Conservation (phyloP, 768 basidiomycete genomes). For the Suillus bovinus region DNA sequence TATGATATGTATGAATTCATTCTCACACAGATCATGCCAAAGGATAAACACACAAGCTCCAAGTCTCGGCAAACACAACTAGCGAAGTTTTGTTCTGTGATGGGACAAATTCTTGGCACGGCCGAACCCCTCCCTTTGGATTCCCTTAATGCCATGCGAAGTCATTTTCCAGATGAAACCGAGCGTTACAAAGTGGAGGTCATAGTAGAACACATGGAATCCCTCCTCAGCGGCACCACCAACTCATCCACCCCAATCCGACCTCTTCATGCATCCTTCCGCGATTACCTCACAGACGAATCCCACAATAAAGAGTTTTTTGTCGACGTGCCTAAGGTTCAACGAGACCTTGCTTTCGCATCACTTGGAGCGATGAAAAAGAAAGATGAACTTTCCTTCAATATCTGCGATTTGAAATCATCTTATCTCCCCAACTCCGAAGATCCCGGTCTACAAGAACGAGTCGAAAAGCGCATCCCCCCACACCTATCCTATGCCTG, state of each 20-base stretch:
- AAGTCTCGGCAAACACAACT: not conserved
- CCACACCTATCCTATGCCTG: constrained; percentile 12
- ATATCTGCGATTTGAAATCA: constrained; percentile 34
- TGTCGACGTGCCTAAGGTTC: constrained; percentile 13
- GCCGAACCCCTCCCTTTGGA: constrained; percentile 10
- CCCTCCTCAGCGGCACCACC: constrained; percentile 13
- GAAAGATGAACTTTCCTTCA: constrained; percentile 33
- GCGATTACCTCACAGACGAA: constrained; percentile 25
- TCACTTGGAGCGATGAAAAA: constrained; percentile 30
- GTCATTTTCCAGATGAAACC: not conserved
- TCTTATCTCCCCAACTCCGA: constrained; percentile 32
- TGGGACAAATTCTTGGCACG: constrained; percentile 11
- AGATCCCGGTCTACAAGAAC: constrained; percentile 8
- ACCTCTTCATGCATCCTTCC: constrained; percentile 30
- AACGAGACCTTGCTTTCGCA: constrained; percentile 21
- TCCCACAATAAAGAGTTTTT: constrained; percentile 16
- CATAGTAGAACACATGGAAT: constrained; percentile 8
- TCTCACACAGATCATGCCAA: constrained; percentile 8
- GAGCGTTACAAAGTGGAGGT: constrained; percentile 11
- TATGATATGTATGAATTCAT: constrained; percentile 12
- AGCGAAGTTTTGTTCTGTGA: constrained; percentile 9
- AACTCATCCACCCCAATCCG: constrained; percentile 12
- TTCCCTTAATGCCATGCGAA: constrained; percentile 4
- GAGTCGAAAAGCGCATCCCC: constrained; percentile 8
- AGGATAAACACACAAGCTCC: not conserved